phyloP scores from a whole-genome alignment of 768 basidiomycete species.

The Butyriboletus loyo region DNA sequence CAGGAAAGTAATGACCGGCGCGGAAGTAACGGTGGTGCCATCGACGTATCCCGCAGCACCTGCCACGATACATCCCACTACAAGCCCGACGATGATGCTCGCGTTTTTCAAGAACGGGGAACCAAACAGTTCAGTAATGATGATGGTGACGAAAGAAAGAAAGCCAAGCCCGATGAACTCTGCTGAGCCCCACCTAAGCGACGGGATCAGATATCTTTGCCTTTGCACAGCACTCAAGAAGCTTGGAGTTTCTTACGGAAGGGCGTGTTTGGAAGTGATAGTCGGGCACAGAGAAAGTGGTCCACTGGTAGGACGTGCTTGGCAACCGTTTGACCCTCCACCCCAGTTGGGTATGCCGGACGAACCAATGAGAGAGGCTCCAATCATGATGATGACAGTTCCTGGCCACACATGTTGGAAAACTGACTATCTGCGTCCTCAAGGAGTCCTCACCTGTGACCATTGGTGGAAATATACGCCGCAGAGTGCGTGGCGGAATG shows the following conservation, averaged over 20 bases:
- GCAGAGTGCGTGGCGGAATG: slow-evolving; percentile 58
- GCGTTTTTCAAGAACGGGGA: slow-evolving; percentile 83
- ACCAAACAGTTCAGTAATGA: slow-evolving; percentile 79
- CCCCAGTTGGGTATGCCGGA: slow-evolving; percentile 83
- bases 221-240: background rate
- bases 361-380: slow-evolving; percentile 69
- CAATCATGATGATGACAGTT: slow-evolving; percentile 77
- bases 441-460: slow-evolving; percentile 53
- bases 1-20: slow-evolving; percentile 79
- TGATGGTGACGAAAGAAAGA: slow-evolving; percentile 72
- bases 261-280: slow-evolving; percentile 64
- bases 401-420: slow-evolving; percentile 36
- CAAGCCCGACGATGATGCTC: slow-evolving; percentile 71
- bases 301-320: slow-evolving; percentile 55
- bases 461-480: slow-evolving; percentile 74
- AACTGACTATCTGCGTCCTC: background rate
- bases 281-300: slow-evolving; percentile 72
- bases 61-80: slow-evolving; percentile 77
- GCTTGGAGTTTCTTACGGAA: slow-evolving; percentile 43
- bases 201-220: background rate
- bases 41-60: slow-evolving; percentile 80
- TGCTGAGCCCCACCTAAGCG: slow-evolving; percentile 70
- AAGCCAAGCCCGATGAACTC: slow-evolving; percentile 87
- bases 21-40: slow-evolving; percentile 55
- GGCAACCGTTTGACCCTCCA: slow-evolving; percentile 75